Conservation (phyloP, 2,329 filamentous ascomycete species). For the Orbilia blumenaviensis region DNA sequence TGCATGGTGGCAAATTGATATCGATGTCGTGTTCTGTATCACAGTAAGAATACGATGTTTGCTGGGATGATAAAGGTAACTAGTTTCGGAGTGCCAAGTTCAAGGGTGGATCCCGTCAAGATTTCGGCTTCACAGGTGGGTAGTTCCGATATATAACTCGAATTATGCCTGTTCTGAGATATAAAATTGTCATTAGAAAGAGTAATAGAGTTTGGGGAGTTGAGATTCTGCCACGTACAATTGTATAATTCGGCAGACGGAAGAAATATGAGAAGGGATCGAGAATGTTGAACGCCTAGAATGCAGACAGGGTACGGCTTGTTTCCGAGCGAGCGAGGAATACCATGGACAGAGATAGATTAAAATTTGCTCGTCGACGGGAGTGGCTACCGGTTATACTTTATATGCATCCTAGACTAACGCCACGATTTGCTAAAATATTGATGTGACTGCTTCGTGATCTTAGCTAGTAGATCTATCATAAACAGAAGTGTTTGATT, state of each 20-base stretch:
- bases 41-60: neutral
- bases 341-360: slow-evolving; percentile 37
- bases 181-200: neutral
- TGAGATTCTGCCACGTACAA: neutral
- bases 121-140: neutral
- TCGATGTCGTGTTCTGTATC: neutral
- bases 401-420: slow-evolving; percentile 4
- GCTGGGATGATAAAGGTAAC: neutral
- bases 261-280: neutral
- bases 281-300: neutral
- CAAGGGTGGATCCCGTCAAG: slow-evolving; percentile 2
- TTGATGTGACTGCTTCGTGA: neutral
- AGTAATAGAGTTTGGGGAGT: neutral
- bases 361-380: slow-evolving; percentile 35
- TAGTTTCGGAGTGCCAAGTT: slow-evolving; percentile 9
- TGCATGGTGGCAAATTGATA: neutral
- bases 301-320: slow-evolving; percentile 1
- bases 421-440: neutral
- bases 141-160: slow-evolving; percentile 9
- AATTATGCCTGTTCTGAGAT: slow-evolving; percentile 11
- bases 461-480: too few species aligned
- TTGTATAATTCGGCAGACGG: neutral
- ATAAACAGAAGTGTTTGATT: too few species aligned
- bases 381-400: slow-evolving; percentile 26
- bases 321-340: slow-evolving; percentile 32